phyloP scores from a whole-genome alignment of 371 early-diverging fungal species.

The Mortierella sp. region DNA sequence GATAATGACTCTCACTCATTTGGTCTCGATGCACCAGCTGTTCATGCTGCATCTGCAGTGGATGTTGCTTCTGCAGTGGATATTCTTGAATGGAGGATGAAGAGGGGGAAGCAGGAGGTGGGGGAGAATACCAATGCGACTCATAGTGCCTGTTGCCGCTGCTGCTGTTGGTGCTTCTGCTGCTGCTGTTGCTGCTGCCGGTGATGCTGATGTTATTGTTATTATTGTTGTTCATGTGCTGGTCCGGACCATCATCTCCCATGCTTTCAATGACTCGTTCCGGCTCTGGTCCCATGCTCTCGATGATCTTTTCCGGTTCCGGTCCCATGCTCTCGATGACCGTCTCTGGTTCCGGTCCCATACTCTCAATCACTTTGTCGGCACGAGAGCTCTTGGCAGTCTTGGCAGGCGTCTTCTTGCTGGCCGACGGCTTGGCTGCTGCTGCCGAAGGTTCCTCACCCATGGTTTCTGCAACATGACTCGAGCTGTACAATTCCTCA shows the following conservation, averaged over 20 bases:
- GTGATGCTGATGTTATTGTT: conserved; percentile 5
- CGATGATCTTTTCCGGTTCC: conserved; percentile 31
- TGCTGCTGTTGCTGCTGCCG: not conserved
- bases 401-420: conserved; percentile 4
- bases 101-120: conserved; percentile 21
- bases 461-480: conserved; percentile 38
- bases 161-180: conserved; percentile 7
- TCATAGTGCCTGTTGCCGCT: conserved; percentile 14
- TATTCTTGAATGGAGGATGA: conserved; percentile 12
- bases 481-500: conserved; percentile 32
- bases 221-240: conserved; percentile 1
- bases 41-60: conserved; percentile 1
- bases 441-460: conserved; percentile 16
- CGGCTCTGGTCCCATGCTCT: conserved; percentile 50
- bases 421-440: not conserved
- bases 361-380: conserved; percentile 42
- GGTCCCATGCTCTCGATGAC: conserved; percentile 49
- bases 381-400: conserved; percentile 23
- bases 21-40: conserved; percentile 9
- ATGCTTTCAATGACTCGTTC: conserved; percentile 40
- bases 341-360: conserved; percentile 48
- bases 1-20: conserved; percentile 2
- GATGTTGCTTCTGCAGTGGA: conserved; percentile 3
- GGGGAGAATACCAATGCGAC: conserved; percentile 7
- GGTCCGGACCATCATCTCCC: conserved; percentile 42